These are phyloP conservation scores for Epithele typhae DNA, from an alignment of 768 basidiomycete genomes.

Conservation along the genomic window DNA sequence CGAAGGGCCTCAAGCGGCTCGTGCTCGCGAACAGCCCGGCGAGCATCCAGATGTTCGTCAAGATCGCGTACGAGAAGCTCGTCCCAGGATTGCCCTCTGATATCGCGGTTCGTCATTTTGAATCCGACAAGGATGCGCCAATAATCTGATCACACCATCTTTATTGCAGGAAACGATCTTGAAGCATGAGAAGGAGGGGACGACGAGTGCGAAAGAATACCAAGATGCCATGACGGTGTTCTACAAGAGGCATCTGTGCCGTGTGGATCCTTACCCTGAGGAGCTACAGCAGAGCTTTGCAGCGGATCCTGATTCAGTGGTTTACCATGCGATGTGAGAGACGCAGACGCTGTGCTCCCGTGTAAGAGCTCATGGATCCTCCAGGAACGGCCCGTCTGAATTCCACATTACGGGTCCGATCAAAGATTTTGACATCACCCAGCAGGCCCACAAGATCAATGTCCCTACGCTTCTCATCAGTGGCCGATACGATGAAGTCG, in stretches of 20 bases:
- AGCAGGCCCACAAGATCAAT: conserved; percentile 20
- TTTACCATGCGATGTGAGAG: not conserved
- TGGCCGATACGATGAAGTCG: conserved; percentile 26
- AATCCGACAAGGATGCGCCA: too few species aligned
- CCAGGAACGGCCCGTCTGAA: not conserved
- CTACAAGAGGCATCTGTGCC: conserved; percentile 40
- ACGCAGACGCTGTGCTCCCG: not conserved
- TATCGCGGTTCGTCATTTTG: too few species aligned
- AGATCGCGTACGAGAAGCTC: conserved; percentile 18
- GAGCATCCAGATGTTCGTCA: conserved; percentile 31
- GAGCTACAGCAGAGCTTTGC: conserved; percentile 31
- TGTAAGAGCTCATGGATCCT: not conserved
- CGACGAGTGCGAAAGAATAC: conserved; percentile 41
- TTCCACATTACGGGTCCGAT: conserved; percentile 2
- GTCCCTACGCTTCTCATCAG: conserved; percentile 28
- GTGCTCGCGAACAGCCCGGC: conserved; percentile 26
- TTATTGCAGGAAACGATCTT: conserved; percentile 15
- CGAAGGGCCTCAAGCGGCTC: conserved; percentile 30
- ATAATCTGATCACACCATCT: not conserved
- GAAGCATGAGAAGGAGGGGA: conserved; percentile 43
- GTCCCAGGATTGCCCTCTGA: too few species aligned
- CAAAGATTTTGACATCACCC: conserved; percentile 24
- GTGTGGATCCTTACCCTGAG: conserved; percentile 41
- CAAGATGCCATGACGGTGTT: conserved; percentile 37
- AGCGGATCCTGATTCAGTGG: not conserved